Base-by-base conservation (phyloP, 2,329 filamentous ascomycete species). In the Fusarium proliferatum region DNA sequence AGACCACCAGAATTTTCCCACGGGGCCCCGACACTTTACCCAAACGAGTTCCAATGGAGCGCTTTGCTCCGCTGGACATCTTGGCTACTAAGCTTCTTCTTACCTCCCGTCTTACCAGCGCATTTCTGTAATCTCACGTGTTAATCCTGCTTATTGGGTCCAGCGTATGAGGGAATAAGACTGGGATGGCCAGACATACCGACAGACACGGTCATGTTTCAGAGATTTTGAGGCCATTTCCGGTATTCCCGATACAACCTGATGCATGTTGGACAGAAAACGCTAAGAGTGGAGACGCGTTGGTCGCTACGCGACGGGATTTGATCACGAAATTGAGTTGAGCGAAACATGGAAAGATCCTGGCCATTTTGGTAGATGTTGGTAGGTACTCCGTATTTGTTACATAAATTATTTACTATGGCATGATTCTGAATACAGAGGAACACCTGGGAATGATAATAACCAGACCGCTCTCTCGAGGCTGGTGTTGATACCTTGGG, bases 181-280 rank as follows among this genome's bases (percentile, higher is more conserved):
- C 48, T 30, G 30, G 30, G 30, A 30, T 30, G 30, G 30, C 30
- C 9, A 30, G 30, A 30, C 30, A 30, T 30, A 30, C 30, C 30
- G 30, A 30, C 30, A 30, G 30, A n/a, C 55, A 58, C 3, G 41
- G 55, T 5, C 8, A 2, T 28, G 33, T 28, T 58, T 49, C 55
- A 36, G 34, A 55, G 23, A 55, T 30, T 28, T 53, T 41, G 19
- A 55, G 51, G 52, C 52, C 38, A 56, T 43, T 43, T 56, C 52
- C 52, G 34, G 7, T 55, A 51, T 58, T 58, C 33, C 33, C 19
- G 56, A 58, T 23, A 10, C 9, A 17, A 23, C 33, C 41, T 11
- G 26, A 49, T 17, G 34, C 34, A n/a, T 2, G 30, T 34, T 48
- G n/a, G 4, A 34, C 41, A 17, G 41, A 17, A 59, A 38, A 16